Evolutionary conservation across 2,329 filamentous ascomycete genomes (phyloP), one percentile per base, ranked within the genome.

Genomic region (Colletotrichum coccodes): DNA sequence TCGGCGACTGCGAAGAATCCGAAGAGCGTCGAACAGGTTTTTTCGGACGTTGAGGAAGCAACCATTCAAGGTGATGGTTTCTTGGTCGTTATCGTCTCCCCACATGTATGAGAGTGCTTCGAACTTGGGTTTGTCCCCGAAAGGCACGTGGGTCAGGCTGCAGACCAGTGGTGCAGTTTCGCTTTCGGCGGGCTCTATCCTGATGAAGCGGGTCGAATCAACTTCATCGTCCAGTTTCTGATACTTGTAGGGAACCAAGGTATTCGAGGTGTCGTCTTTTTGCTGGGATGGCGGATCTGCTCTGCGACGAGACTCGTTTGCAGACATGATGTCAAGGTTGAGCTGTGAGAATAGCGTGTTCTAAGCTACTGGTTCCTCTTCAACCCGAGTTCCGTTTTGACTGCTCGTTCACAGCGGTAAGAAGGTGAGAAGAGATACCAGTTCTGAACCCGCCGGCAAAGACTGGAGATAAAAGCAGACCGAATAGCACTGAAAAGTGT

Each of bases 21-120:
- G 62, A 2, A 74, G 57, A 0, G 71, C 72, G 28, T 63, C 70
- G 12, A 47, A 54, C 12, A 73, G 68, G 42, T 73, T 74, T 40
- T 32, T 59, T 3, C 56, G 63, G 32, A 71, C 71, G 5, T 42
- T 11, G 28, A 75, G 71, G 2, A 18, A 9, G 4, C 40, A n/a
- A 6, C 68, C 72, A 46, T 75, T 57, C 9, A 76, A 26, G 3
- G 64, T 21, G 21, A 74, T 73, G 6, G 32, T 21, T 12, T 70
- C n/a, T 14, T 64, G 56, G 11, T 38, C 32, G 23, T 34, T 44
- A 12, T 70, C 67, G 26, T 65, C 54, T 0, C 73, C 74, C 71
- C 73, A 75, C 7, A 56, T 72, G 54, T 77, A 77, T 2, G 73
- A 76, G n/a, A 76, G 44, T 5, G 73, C 73, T 28, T 74, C 60